Evolutionary conservation across 202 grass and related monocot genomes (phyloP), one percentile per base, ranked within the genome.

Genomic region (Dendrocalamus latiflorus): DNA sequence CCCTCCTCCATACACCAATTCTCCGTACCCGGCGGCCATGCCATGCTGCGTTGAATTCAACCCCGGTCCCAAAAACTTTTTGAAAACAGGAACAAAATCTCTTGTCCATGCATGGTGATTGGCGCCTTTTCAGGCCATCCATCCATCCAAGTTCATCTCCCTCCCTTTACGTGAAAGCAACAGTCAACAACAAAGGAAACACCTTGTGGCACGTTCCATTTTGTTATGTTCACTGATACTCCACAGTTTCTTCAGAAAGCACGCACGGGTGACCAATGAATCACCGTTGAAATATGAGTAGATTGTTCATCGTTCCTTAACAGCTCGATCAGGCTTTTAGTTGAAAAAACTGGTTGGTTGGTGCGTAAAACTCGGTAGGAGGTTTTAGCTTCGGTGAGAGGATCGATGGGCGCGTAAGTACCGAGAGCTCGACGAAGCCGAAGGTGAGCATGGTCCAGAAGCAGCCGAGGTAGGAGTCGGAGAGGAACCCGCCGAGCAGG

Each of bases 371-470:
- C 44, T 55, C 6, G 0, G 4, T 28, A 41, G 36, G 34, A 55
- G 18, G 36, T 36, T 36, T 17, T 20, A n/a, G 56, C n/a, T 48
- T 56, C 1, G 56, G 22, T 26, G 10, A 59, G 56, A 59, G 7
- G 13, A 48, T 47, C 1, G 42, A 70, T 68, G 9, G 18, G 38
- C 0, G 50, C 20, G 70, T 79, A 95, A 58, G 74, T 83, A 98
- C 96, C 56, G 93, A 95, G 77, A 98, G 96, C 85, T 98, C 96
- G 47, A 98, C 89, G 85, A 95, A 95, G 72, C 96, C 96, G 71
- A 98, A 98, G 81, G 88, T 98, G 72, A 95, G 83, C 83, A 95
- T 95, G 82, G 93, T 98, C 92, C 93, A 93, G 92, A 93, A 98
- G 90, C 96, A 90, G 14, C 93, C 96, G 59, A 98, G 92, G 75